These are phyloP conservation scores for Linum tenue DNA, from an alignment of 345 rosid genomes.

Conservation along the genomic window DNA sequence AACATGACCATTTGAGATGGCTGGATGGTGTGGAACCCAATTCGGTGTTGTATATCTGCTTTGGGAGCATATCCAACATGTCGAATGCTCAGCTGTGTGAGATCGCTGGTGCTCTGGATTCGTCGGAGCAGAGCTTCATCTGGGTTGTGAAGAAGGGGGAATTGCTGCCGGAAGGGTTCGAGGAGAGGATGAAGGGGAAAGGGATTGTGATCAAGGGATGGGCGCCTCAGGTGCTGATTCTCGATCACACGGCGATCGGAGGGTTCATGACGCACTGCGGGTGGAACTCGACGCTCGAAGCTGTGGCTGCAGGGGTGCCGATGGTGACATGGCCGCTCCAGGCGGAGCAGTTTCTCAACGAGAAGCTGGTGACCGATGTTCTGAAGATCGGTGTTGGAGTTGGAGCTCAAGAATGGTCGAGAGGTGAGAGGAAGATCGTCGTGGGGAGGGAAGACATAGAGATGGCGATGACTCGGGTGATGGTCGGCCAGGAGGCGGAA, in stretches of 20 bases:
- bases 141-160: conserved; percentile 15
- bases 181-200: conserved; percentile 14
- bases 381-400: conserved; percentile 19
- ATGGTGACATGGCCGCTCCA: conserved; percentile 36
- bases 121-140: conserved; percentile 11
- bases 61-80: conserved; percentile 11
- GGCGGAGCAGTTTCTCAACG: conserved; percentile 34
- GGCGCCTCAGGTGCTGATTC: conserved; percentile 34
- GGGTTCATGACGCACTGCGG: conserved; percentile 39
- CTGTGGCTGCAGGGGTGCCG: conserved; percentile 24
- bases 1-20: conserved; percentile 14
- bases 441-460: conserved; percentile 18
- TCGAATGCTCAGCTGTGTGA: conserved; percentile 11
- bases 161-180: conserved; percentile 23
- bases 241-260: conserved; percentile 27
- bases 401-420: conserved; percentile 17
- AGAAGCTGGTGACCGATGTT: conserved; percentile 25
- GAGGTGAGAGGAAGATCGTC: conserved; percentile 4
- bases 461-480: conserved; percentile 22
- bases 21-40: conserved; percentile 13
- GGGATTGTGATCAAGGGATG: conserved; percentile 21
- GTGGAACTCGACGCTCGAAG: conserved; percentile 34
- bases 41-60: conserved; percentile 18
- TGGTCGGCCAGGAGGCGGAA: conserved; percentile 13
- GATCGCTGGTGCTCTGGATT: conserved; percentile 15